These are phyloP conservation scores for Paramecium pentaurelia DNA, from an alignment of 73 alveolate species.

Conservation along the genomic window DNA sequence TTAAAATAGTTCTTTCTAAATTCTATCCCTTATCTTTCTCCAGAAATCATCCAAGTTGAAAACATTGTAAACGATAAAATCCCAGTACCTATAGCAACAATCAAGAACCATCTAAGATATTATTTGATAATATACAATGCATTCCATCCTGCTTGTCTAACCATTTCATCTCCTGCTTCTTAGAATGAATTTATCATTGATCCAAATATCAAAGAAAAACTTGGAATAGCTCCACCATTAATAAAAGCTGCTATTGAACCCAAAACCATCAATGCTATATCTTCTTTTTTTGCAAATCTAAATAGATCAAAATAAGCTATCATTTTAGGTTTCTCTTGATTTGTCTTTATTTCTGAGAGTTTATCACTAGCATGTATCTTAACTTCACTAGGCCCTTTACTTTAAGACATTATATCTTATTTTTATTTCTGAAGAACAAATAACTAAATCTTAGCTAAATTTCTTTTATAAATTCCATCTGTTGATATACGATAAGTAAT, in stretches of 20 bases:
- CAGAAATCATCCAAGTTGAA: slow-evolving; percentile 49
- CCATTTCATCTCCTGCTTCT: slow-evolving; percentile 1
- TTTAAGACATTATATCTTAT: not conserved
- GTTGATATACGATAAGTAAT: not conserved
- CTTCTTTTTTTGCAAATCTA: slow-evolving; percentile 42
- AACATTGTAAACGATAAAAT: not conserved
- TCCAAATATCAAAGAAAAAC: slow-evolving; percentile 36
- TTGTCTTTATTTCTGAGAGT: not conserved
- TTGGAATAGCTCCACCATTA: slow-evolving; percentile 45
- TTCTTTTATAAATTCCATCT: not conserved
- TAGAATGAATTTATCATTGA: slow-evolving; percentile 21
- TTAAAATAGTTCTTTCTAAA: slow-evolving; percentile 33
- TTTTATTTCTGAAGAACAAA: not conserved
- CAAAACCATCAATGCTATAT: not conserved
- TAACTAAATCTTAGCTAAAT: not conserved
- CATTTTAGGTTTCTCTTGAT: slow-evolving; percentile 15
- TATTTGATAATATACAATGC: slow-evolving; percentile 2
- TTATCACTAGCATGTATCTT: not conserved
- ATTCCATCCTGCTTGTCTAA: slow-evolving; percentile 4
- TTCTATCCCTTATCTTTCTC: slow-evolving; percentile 45
- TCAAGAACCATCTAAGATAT: not conserved
- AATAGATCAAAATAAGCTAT: slow-evolving; percentile 40
- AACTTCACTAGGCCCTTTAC: not conserved
- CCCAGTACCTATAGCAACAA: not conserved
- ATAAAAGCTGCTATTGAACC: slow-evolving; percentile 15